Evolutionary conservation across 1,284 basidiomycete species (phyloP).

Genomic region (Tylopilus sp.): DNA sequence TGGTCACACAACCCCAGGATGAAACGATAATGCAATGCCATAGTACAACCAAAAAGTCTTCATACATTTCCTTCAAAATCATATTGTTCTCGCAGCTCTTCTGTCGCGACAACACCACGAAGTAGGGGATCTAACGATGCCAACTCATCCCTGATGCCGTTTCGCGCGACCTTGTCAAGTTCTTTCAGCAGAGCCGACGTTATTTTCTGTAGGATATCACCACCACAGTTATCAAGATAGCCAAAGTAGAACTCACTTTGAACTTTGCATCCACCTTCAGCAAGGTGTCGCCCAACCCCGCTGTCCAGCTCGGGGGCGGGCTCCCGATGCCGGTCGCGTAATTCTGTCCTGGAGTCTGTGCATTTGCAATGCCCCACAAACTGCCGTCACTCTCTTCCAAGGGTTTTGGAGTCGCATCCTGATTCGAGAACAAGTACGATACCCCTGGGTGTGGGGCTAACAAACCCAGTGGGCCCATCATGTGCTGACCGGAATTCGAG

Average conservation of each 20-base stretch:
- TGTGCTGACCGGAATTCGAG: constrained; percentile 54
- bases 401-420: constrained; percentile 32
- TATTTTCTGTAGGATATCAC: constrained; percentile 58
- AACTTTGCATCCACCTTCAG: constrained; percentile 76
- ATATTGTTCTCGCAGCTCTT: constrained; percentile 39
- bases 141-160: constrained; percentile 75
- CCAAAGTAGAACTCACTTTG: constrained; percentile 50
- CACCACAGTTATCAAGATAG: constrained; percentile 1
- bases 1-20: constrained; percentile 18
- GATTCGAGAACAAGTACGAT: constrained; percentile 64
- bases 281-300: constrained; percentile 63
- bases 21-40: constrained; percentile 27
- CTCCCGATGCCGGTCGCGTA: constrained; percentile 38
- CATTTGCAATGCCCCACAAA: constrained; percentile 69
- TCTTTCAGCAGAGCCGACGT: constrained; percentile 71
- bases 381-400: constrained; percentile 46
- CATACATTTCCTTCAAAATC: constrained; percentile 49
- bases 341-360: constrained; percentile 26
- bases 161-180: constrained; percentile 72
- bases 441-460: constrained; percentile 73
- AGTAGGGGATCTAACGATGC: constrained; percentile 72
- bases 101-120: constrained; percentile 47
- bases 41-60: constrained; percentile 12
- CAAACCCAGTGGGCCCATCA: constrained; percentile 70
- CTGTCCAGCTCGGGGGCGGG: constrained; percentile 57